Evolutionary conservation across 208 protist species (phyloP).

Genomic region (Leishmania tarentolae): DNA sequence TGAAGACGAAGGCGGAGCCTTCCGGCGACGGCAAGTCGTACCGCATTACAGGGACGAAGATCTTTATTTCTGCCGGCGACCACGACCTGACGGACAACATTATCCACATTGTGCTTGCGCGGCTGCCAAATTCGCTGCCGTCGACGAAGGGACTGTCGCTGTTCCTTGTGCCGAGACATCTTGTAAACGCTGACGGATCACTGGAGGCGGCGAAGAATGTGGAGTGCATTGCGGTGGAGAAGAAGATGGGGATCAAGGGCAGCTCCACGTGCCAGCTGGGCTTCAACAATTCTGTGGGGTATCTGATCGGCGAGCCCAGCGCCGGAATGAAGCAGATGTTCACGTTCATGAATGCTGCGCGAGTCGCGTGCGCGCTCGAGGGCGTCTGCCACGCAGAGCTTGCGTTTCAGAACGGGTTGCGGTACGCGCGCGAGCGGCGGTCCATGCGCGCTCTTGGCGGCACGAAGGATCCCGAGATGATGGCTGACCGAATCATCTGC

Average conservation of each 20-base stretch:
- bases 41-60: constrained; percentile 88
- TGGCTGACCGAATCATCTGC: constrained; percentile 66
- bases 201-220: constrained; percentile 68
- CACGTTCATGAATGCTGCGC: constrained; percentile 89
- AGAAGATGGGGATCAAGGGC: constrained; percentile 92
- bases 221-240: constrained; percentile 66
- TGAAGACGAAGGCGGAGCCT: constrained; percentile 82
- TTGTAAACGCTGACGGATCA: constrained; percentile 68
- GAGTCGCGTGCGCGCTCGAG: constrained; percentile 77
- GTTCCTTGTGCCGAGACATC: constrained; percentile 88
- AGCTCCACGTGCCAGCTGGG: constrained; percentile 78
- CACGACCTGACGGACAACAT: constrained; percentile 91
- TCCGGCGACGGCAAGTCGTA: constrained; percentile 70
- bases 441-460: constrained; percentile 72
- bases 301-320: constrained; percentile 82
- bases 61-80: constrained; percentile 92
- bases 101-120: constrained; percentile 83
- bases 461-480: constrained; percentile 51
- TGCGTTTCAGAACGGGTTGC: constrained; percentile 83
- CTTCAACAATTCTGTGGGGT: constrained; percentile 85
- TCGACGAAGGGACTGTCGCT: constrained; percentile 89
- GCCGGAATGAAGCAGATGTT: constrained; percentile 91
- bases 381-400: constrained; percentile 81
- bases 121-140: constrained; percentile 61
- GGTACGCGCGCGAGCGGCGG: constrained; percentile 73